Percentiles rank a stretch among this genome's conserved stretches.
Conservation (phyloP, 2,329 filamentous ascomycete genomes). For the Pestalotiopsis sp. region DNA sequence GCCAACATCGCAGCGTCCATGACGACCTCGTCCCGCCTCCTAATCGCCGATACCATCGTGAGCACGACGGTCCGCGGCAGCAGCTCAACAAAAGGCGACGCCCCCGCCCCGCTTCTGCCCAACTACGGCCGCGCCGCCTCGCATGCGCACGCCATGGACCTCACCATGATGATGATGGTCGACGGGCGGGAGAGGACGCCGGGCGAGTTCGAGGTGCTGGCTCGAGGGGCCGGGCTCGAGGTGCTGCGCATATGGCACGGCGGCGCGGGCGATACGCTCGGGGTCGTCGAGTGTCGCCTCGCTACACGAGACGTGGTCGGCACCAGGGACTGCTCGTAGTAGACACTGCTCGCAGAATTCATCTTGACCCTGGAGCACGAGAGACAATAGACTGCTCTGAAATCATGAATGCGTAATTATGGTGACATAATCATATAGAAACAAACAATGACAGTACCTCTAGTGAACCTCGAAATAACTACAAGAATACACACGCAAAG, state of each 20-base stretch:
- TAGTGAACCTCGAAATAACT: constrained; percentile 5
- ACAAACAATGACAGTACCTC: neutral
- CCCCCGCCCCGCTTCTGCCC: constrained; percentile 20
- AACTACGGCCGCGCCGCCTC: constrained; percentile 18
- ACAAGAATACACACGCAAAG: constrained; percentile 7
- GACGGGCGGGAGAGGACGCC: constrained; percentile 16
- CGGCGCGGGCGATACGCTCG: constrained; percentile 17
- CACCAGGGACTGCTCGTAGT: neutral
- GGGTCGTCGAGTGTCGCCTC: constrained; percentile 22
- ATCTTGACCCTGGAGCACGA: neutral
- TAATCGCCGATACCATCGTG: constrained; percentile 22
- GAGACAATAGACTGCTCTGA: neutral
- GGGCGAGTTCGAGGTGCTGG: constrained; percentile 18
- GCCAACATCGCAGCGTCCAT: constrained; percentile 12
- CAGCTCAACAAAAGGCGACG: neutral
- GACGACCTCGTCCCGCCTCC: constrained; percentile 13
- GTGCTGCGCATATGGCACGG: constrained; percentile 24
- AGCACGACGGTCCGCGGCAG: constrained; percentile 18
- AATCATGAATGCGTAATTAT: neutral
- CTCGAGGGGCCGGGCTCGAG: constrained; percentile 19
- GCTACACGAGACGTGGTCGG: neutral
- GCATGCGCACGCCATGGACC: constrained; percentile 20
- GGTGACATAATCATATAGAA: neutral
- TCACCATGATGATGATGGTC: constrained; percentile 24
- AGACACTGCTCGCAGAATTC: too few species aligned